Conservation (phyloP, 2,329 filamentous ascomycete species). For the Aspergillus nomiae region DNA sequence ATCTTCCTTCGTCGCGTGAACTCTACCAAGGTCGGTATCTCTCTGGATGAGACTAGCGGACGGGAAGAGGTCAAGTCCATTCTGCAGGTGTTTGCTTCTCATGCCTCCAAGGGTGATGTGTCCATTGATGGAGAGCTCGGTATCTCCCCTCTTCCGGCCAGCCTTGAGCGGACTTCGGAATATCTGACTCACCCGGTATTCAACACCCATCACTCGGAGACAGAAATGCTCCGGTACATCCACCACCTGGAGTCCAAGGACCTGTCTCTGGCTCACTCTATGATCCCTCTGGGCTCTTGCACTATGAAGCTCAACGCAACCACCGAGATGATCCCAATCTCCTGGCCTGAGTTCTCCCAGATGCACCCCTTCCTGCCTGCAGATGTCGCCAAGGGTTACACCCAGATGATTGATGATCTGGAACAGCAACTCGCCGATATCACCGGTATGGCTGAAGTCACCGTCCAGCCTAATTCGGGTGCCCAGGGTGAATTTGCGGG, state of each 20-base stretch:
- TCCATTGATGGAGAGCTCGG: slow-evolving; percentile 37
- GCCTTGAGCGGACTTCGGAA: slow-evolving; percentile 68
- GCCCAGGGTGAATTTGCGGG: slow-evolving; percentile 95
- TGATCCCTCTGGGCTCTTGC: slow-evolving; percentile 96
- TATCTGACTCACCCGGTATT: slow-evolving; percentile 92
- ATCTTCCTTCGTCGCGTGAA: slow-evolving; percentile 68
- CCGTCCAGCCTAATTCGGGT: slow-evolving; percentile 91
- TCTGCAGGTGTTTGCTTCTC: slow-evolving; percentile 56
- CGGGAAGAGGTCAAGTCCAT: slow-evolving; percentile 60
- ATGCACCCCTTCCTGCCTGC: slow-evolving; percentile 78
- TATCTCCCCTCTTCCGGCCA: slow-evolving; percentile 48
- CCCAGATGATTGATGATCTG: slow-evolving; percentile 69
- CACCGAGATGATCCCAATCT: slow-evolving; percentile 87
- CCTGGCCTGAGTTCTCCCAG: slow-evolving; percentile 72
- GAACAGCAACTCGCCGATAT: slow-evolving; percentile 75
- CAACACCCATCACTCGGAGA: slow-evolving; percentile 93
- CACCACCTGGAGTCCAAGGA: slow-evolving; percentile 92
- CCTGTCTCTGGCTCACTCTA: slow-evolving; percentile 89
- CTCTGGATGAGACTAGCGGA: slow-evolving; percentile 73
- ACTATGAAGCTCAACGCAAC: slow-evolving; percentile 98
- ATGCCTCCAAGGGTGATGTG: slow-evolving; percentile 39
- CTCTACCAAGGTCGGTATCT: slow-evolving; percentile 67
- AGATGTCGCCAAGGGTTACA: slow-evolving; percentile 68
- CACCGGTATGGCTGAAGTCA: slow-evolving; percentile 87
- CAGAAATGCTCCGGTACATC: slow-evolving; percentile 90